phyloP scores from a whole-genome alignment of 768 basidiomycete species.

The Russula dissimulans region DNA sequence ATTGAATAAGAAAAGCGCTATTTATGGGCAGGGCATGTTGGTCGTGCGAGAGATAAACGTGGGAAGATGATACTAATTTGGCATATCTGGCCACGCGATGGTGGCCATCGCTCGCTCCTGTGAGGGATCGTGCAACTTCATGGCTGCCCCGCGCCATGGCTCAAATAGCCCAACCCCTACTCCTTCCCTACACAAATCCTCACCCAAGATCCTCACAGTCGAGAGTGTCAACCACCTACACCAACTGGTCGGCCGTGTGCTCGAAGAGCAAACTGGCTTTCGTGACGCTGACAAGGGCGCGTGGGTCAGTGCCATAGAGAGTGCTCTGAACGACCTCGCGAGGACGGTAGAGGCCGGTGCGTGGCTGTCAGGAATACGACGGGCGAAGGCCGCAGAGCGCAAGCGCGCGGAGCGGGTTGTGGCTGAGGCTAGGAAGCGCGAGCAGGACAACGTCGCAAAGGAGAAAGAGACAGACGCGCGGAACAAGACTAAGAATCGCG shows the following conservation, averaged over 20 bases:
- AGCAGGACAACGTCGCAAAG: constrained; percentile 8
- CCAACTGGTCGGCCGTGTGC: not conserved
- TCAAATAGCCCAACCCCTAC: not conserved
- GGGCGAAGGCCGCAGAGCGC: constrained; percentile 2
- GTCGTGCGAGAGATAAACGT: not conserved
- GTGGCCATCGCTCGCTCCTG: not conserved
- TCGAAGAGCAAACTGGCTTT: constrained; percentile 13
- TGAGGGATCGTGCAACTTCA: not conserved
- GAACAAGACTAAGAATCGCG: constrained; percentile 1
- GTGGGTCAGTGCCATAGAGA: constrained; percentile 6
- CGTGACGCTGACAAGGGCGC: constrained; percentile 7
- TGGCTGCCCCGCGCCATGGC: constrained; percentile 1
- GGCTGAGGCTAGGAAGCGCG: not conserved
- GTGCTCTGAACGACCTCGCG: constrained; percentile 12
- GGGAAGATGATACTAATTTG: not conserved
- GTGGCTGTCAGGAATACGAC: constrained; percentile 13
- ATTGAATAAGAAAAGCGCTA: no score
- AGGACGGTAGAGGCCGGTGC: not conserved
- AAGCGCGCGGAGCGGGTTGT: not conserved
- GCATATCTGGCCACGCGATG: not conserved
- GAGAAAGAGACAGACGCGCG: constrained; percentile 12
- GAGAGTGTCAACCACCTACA: constrained; percentile 9
- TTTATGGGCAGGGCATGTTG: no score
- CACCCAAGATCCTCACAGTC: constrained; percentile 2
- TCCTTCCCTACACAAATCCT: not conserved